Evolutionary conservation across 805 yeast species (phyloP), one percentile per base, ranked within the genome.

Genomic region (Starmerella scarabaei): DNA sequence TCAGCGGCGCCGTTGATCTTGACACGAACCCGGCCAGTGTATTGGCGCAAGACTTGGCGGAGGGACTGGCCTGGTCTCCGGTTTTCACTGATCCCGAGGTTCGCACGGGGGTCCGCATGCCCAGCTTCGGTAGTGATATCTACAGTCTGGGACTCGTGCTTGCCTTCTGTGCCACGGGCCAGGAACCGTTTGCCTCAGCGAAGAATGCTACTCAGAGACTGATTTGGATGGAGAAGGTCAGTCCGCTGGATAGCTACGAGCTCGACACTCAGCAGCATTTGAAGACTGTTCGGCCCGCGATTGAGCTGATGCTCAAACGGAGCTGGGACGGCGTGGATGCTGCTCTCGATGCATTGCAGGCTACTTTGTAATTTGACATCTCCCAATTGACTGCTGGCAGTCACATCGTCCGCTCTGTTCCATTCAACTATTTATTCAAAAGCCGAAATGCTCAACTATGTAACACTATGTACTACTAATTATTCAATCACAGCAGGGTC

Each of bases 81-180:
- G 66, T 62, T 30, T 71, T 63, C 52, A 57, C 69, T 8, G 68
- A 75, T 1, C 75, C 75, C 1, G 72, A 67, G 41, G 48, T 71
- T 16, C 40, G 68, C 9, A 30, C 48, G 14, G 38, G 55, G 32
- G 17, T 38, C 0, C 21, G 39, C 8, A 33, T 43, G 7, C 70
- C 67, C 38, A 48, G 50, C 12, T 59, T 43, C 51, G 52, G 44
- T n/a, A 60, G 72, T 2, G 76, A 71, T 42, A 44, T 66, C 8
- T 71, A 60, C 47, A 64, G 74, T 12, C 61, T 61, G 3, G 76
- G 75, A 0, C 48, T 71, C 32, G 59, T 68, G 8, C 49, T 71
- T 8, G 48, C 71, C 26, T 59, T 61, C 37, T 66, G 69, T 9
- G 70, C 68, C 1, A 64, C 66, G 8, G 74, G 74, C 2, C 50